phyloP scores from a whole-genome alignment of 2,329 filamentous ascomycete species.

The Fusarium siculi region DNA sequence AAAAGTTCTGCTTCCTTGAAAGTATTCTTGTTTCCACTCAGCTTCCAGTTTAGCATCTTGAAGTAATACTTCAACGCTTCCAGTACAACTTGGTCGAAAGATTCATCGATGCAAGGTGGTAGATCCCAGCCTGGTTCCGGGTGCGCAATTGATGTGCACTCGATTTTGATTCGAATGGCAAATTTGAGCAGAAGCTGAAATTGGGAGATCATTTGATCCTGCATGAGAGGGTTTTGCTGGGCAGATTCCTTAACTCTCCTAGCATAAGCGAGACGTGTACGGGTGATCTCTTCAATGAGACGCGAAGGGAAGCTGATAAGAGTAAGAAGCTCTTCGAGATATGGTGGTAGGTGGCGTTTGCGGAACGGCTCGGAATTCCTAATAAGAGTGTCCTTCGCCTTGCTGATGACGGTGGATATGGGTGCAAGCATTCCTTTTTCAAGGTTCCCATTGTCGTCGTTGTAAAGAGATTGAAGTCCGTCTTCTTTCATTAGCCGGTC shows the following conservation, averaged over 20 bases:
- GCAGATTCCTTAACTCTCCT: slow-evolving; percentile 95
- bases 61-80: slow-evolving; percentile 98
- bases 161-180: slow-evolving; percentile 90
- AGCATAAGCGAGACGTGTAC: slow-evolving; percentile 88
- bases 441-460: slow-evolving; percentile 64
- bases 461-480: slow-evolving; percentile 89
- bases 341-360: slow-evolving; percentile 90
- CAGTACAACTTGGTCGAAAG: slow-evolving; percentile 90
- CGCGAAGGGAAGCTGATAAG: slow-evolving; percentile 97
- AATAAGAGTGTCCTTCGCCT: slow-evolving; percentile 92
- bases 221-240: slow-evolving; percentile 91
- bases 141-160: slow-evolving; percentile 84
- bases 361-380: slow-evolving; percentile 85
- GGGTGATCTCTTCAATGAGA: slow-evolving; percentile 95
- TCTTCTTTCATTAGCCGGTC: slow-evolving; percentile 97
- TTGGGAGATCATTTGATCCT: slow-evolving; percentile 97
- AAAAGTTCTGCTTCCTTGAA: slow-evolving; percentile 99
- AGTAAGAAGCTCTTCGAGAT: slow-evolving; percentile 94
- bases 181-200: slow-evolving; percentile 94
- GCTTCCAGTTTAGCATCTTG: slow-evolving; percentile 97
- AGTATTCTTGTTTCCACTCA: slow-evolving; percentile 97
- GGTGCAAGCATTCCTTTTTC: slow-evolving; percentile 83
- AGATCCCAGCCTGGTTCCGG: slow-evolving; percentile 94
- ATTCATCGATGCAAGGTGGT: slow-evolving; percentile 95
- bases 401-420: slow-evolving; percentile 87